Evolutionary conservation across 2,329 filamentous ascomycete species (phyloP).

Genomic region (Penicillium sp.): DNA sequence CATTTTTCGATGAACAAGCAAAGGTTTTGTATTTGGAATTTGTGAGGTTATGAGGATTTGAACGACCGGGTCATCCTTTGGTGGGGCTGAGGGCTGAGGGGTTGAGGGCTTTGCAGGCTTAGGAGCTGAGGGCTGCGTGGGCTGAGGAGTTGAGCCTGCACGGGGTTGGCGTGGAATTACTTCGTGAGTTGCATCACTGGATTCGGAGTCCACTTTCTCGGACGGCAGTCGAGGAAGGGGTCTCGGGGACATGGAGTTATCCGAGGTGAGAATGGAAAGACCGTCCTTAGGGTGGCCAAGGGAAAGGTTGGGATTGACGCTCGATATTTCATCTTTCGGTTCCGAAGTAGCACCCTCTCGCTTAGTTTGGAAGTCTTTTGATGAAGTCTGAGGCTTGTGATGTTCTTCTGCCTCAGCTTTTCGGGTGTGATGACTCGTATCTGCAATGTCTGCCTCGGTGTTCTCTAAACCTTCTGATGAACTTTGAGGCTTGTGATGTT

Average conservation of each 20-base stretch:
- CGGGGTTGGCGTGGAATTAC: neutral
- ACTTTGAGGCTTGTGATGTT: neutral
- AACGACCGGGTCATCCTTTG: constrained; percentile 49
- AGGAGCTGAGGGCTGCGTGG: neutral
- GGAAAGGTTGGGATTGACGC: neutral
- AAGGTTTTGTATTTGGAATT: constrained; percentile 56
- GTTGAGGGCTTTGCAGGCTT: too few species aligned
- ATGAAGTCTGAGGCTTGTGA: neutral
- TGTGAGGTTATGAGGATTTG: constrained; percentile 65
- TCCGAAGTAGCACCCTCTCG: neutral
- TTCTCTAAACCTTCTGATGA: neutral
- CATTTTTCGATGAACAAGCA: constrained; percentile 63
- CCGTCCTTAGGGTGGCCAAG: neutral
- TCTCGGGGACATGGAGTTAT: neutral
- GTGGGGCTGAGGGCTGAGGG: constrained; percentile 2
- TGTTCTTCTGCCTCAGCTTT: neutral
- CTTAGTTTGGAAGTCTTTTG: neutral
- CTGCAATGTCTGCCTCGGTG: neutral
- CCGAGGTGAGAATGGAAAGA: neutral
- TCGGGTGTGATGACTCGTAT: neutral
- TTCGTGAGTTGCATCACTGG: neutral
- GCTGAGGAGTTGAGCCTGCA: neutral
- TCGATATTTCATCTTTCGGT: neutral
- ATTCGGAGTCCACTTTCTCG: neutral
- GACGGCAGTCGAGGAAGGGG: neutral